Percentiles rank a stretch among this genome's conserved stretches.
Evolutionary conservation across 2,329 filamentous ascomycete species (phyloP).

Genomic region (Cladophialophora chaetospira): DNA sequence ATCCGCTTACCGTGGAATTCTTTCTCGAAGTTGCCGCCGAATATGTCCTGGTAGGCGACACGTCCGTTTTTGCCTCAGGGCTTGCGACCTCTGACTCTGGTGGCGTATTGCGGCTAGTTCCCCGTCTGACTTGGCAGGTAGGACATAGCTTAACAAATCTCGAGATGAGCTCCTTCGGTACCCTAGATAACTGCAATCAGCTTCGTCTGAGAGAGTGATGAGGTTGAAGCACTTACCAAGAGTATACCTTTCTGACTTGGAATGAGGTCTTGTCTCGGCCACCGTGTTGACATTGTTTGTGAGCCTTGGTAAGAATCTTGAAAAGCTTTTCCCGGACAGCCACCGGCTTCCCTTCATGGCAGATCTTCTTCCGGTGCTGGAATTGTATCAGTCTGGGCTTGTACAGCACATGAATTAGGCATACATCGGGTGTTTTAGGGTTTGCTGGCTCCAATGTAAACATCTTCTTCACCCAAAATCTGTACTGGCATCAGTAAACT

Average conservation of each 20-base stretch:
- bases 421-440: slow-evolving; percentile 42
- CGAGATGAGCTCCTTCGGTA: slow-evolving; percentile 55
- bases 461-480: slow-evolving; percentile 58
- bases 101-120: slow-evolving; percentile 35
- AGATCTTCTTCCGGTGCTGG: slow-evolving; percentile 45
- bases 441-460: slow-evolving; percentile 50
- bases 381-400: neutral
- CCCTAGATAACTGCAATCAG: slow-evolving; percentile 39
- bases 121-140: slow-evolving; percentile 51
- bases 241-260: slow-evolving; percentile 52
- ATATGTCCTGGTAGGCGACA: slow-evolving; percentile 14
- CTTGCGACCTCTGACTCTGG: slow-evolving; percentile 23
- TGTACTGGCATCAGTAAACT: slow-evolving; percentile 28
- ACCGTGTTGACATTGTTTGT: slow-evolving; percentile 54
- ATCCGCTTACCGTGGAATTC: slow-evolving; percentile 15
- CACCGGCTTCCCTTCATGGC: slow-evolving; percentile 55
- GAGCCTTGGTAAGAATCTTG: slow-evolving; percentile 53
- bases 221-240: slow-evolving; percentile 44
- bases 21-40: slow-evolving; percentile 16
- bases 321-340: slow-evolving; percentile 55
- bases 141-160: slow-evolving; percentile 55
- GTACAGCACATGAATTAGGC: slow-evolving; percentile 20
- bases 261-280: slow-evolving; percentile 57
- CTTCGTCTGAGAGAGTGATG: neutral
- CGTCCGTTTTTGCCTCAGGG: slow-evolving; percentile 17